Evolutionary conservation across 345 rosid species (phyloP).

Genomic region (Mercurialis annua): DNA sequence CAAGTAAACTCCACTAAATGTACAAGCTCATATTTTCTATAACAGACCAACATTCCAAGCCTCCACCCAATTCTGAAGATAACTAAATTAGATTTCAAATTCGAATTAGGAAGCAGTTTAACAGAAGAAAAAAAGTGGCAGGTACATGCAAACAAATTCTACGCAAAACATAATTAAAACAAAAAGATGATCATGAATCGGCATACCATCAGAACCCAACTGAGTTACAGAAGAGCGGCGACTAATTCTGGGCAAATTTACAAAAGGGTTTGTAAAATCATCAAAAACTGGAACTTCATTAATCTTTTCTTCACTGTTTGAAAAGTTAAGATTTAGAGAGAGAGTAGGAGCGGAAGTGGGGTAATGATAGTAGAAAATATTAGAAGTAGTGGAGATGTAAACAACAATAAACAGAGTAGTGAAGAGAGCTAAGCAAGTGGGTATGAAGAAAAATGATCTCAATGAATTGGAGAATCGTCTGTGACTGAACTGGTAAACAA

Average conservation of each 20-base stretch:
- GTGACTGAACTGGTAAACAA: conserved; percentile 26
- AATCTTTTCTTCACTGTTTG: background rate
- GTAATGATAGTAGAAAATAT: conserved; percentile 27
- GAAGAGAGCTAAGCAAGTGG: conserved; percentile 47
- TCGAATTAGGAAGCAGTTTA: background rate
- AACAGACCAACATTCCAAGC: background rate
- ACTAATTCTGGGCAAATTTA: conserved; percentile 5
- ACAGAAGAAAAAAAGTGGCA: no score
- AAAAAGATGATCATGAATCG: background rate
- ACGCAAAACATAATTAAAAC: background rate
- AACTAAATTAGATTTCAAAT: background rate
- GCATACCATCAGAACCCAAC: conserved; percentile 26
- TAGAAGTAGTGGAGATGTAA: conserved; percentile 46
- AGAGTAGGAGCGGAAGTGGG: conserved; percentile 17
- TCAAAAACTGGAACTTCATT: background rate
- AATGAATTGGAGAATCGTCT: conserved; percentile 30
- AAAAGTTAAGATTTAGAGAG: background rate
- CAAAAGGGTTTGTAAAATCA: conserved; percentile 9
- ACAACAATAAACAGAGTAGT: conserved; percentile 44
- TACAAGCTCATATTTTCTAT: background rate
- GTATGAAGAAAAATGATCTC: conserved; percentile 39
- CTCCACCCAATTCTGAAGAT: background rate
- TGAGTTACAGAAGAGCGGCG: conserved; percentile 13
- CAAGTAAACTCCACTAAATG: background rate
- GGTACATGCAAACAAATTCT: background rate